Conservation (phyloP, 306 rosid genomes). For the Dalbergia cochinchinensis region DNA sequence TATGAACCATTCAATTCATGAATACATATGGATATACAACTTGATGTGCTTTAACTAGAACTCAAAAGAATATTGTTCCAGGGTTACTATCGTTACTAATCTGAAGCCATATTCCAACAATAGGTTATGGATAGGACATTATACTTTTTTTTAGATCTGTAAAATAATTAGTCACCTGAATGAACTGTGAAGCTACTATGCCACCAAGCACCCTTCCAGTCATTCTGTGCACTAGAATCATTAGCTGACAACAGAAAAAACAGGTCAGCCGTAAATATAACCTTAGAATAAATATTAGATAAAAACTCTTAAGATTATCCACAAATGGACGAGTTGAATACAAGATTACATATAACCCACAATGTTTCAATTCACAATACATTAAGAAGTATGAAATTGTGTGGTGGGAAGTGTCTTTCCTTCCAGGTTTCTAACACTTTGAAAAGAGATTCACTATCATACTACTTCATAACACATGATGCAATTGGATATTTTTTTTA, state of each 20-base stretch:
- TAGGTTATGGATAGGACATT: constrained; percentile 15
- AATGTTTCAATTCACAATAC: constrained; percentile 11
- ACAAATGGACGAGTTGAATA: constrained; percentile 15
- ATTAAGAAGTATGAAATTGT: constrained; percentile 2
- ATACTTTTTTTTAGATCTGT: background rate
- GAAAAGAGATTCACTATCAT: constrained; percentile 29
- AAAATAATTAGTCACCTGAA: constrained; percentile 69
- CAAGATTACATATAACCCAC: constrained; percentile 28
- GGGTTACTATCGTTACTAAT: constrained; percentile 18
- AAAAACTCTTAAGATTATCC: constrained; percentile 17
- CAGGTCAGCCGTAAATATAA: constrained; percentile 33
- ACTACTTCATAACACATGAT: constrained; percentile 19
- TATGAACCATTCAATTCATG: constrained; percentile 29
- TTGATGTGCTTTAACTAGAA: constrained; percentile 13
- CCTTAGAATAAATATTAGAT: constrained; percentile 11
- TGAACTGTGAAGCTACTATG: constrained; percentile 83
- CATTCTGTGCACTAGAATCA: constrained; percentile 88
- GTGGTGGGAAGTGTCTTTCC: constrained; percentile 13
- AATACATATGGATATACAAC: constrained; percentile 10
- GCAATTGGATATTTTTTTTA: constrained; percentile 8
- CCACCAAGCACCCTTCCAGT: constrained; percentile 99
- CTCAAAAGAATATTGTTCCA: constrained; percentile 28
- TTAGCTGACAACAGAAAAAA: constrained; percentile 63
- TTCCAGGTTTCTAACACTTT: constrained; percentile 31
- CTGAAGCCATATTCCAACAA: constrained; percentile 37